These are phyloP conservation scores for Eucalyptus cladocalyx DNA, from an alignment of 345 rosid species.

Conservation along the genomic window DNA sequence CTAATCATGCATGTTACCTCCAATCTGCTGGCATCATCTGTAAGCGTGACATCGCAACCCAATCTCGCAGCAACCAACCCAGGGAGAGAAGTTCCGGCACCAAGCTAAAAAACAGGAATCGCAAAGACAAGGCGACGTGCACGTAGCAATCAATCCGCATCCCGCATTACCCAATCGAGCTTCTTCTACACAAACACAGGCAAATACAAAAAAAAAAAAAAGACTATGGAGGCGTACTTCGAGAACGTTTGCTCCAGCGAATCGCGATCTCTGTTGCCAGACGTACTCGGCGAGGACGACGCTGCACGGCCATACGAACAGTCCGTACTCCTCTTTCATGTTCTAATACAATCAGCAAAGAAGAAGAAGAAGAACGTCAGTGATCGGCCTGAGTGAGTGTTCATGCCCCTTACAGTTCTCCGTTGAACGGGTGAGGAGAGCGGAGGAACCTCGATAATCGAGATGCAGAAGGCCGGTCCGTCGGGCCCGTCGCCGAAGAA, in stretches of 20 bases:
- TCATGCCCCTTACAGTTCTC: background rate
- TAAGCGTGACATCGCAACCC: constrained; percentile 62
- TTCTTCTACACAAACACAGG: background rate
- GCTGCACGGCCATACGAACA: constrained; percentile 89
- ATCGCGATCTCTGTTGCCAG: constrained; percentile 75
- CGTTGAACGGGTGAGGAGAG: background rate
- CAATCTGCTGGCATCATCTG: constrained; percentile 44
- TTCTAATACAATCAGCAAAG: constrained; percentile 13
- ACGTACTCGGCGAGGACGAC: constrained; percentile 79
- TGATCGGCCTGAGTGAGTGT: background rate
- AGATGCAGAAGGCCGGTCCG: constrained; percentile 29
- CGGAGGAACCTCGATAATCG: constrained; percentile 54
- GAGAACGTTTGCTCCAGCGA: constrained; percentile 34
- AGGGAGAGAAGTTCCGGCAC: constrained; percentile 77
- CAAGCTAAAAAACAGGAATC: constrained; percentile 17
- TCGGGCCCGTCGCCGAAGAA: constrained; percentile 26
- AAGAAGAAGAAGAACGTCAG: background rate
- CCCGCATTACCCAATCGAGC: background rate
- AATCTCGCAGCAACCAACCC: constrained; percentile 77
- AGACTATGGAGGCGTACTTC: constrained; percentile 23
- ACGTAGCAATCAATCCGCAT: background rate
- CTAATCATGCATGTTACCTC: constrained; percentile 26
- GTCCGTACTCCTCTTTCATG: constrained; percentile 85
- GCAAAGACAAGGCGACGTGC: background rate
- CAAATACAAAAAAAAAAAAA: background rate